Conservation (phyloP, 2,329 filamentous ascomycete species). For the Samsoniella hepiali region DNA sequence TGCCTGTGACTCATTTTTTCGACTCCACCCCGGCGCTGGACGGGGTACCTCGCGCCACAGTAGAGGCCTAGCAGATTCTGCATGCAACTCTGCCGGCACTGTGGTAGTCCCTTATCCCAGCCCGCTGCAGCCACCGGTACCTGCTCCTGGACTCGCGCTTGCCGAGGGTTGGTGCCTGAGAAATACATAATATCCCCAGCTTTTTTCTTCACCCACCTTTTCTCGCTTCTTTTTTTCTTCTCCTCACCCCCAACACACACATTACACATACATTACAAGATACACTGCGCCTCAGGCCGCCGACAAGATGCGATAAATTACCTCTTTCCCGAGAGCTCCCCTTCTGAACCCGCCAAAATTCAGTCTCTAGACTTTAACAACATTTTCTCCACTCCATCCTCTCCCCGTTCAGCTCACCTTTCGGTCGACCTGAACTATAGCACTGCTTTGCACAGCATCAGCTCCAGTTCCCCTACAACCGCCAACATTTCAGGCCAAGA, state of each 20-base stretch:
- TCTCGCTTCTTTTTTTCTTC: conserved; percentile 33
- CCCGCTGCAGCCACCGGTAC: conserved; percentile 18
- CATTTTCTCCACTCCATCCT: conserved; percentile 46
- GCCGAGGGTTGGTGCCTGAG: conserved; percentile 42
- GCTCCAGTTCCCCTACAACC: conserved; percentile 56
- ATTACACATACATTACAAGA: conserved; percentile 33
- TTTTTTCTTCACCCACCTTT: conserved; percentile 25
- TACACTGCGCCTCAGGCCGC: conserved; percentile 37
- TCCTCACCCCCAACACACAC: conserved; percentile 32
- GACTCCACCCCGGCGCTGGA: conserved; percentile 4
- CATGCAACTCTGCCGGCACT: fast-evolving
- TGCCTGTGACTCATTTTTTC: conserved; percentile 17
- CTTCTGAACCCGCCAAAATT: conserved; percentile 50
- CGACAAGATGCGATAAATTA: conserved; percentile 59
- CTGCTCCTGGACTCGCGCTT: conserved; percentile 19
- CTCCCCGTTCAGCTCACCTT: conserved; percentile 47
- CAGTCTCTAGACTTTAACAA: conserved; percentile 42
- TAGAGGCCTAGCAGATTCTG: conserved; percentile 5
- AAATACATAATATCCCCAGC: conserved; percentile 41
- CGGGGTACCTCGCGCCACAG: not conserved
- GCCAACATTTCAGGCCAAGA: conserved; percentile 62
- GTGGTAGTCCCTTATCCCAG: conserved; percentile 5
- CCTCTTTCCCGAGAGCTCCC: conserved; percentile 37
- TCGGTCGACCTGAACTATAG: conserved; percentile 67
- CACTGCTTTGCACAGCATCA: conserved; percentile 55